These are phyloP conservation scores for Backusella australiensis DNA, from an alignment of 192 early-diverging fungal genomes.

Conservation along the genomic window DNA sequence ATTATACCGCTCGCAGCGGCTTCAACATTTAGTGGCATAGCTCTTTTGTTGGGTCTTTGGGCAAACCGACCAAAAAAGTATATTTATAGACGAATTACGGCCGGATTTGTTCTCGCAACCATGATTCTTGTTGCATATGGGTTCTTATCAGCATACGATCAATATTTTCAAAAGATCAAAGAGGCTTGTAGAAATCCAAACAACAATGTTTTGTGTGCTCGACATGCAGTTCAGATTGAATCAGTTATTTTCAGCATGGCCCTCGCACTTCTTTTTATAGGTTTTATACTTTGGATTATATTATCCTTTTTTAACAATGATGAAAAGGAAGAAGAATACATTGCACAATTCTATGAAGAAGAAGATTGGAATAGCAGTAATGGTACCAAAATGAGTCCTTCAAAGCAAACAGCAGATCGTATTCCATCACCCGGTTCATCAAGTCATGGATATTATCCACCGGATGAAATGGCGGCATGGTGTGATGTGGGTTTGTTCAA, in stretches of 20 bases:
- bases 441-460: neutral
- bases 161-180: slow-evolving; percentile 14
- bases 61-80: slow-evolving; percentile 4
- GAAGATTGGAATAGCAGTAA: neutral
- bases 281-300: neutral
- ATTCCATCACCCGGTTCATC: neutral
- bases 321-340: neutral
- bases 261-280: slow-evolving; percentile 5
- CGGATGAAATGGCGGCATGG: slow-evolving; percentile 2
- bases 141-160: slow-evolving; percentile 1
- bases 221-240: slow-evolving; percentile 15
- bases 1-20: neutral
- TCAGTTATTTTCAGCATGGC: slow-evolving; percentile 2
- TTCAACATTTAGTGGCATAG: neutral
- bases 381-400: neutral
- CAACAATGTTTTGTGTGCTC: slow-evolving; percentile 3
- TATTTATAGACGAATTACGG: neutral
- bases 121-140: neutral
- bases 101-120: neutral
- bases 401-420: no score
- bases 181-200: slow-evolving; percentile 5
- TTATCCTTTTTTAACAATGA: neutral
- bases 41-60: neutral
- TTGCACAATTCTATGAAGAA: neutral
- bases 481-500: slow-evolving; percentile 7